Base-by-base conservation (phyloP, 2,329 filamentous ascomycete genomes). In the Aspergillus sp. region DNA sequence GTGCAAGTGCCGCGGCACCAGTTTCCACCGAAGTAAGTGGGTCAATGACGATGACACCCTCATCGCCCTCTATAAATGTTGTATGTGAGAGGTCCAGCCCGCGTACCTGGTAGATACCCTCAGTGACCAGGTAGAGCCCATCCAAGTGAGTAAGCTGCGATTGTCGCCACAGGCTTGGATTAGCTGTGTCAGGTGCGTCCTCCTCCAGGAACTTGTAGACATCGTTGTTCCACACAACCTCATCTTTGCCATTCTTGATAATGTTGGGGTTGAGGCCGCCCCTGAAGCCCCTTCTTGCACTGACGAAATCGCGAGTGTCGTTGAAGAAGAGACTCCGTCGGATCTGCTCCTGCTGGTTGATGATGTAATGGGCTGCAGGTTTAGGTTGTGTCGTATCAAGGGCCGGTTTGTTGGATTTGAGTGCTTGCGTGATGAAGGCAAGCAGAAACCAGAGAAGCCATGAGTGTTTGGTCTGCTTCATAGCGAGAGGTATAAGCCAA, bases 41-140 rank as follows among this genome's bases (percentile, higher is more conserved):
- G 53, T 77, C 74, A 36, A 76, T 68, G 19, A 76, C 57, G 29
- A 76, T 64, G 42, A 76, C 54, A 4, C 72, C 69, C 47, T 63
- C 58, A 5, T 67, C 56, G 13, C 63, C 64, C 55, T 75, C 69
- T 1, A 76, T 57, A 43, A 77, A 56, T 20, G 69, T 76, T 49
- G 71, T 73, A 57, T 76, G 73, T 20, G 72, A 70, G 14, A 76
- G 47, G 47, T 77, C 74, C 5, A 76, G 58, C 1, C 68, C 73
- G 31, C 72, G 71, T 13, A 76, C 62, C 55, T 77, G 73, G 50
- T 74, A 76, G 13, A 76, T 71, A 16, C 66, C 64, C 1, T 57
- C 50, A 1, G 51, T 57, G 41, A 76, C 64, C 21, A 68, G 47
- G 50, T 64, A 76, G 1, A 76, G 65, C 1, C 74, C 65, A 41